Base-by-base conservation (phyloP, 257 asterid species). In the Fraxinus pennsylvanica region DNA sequence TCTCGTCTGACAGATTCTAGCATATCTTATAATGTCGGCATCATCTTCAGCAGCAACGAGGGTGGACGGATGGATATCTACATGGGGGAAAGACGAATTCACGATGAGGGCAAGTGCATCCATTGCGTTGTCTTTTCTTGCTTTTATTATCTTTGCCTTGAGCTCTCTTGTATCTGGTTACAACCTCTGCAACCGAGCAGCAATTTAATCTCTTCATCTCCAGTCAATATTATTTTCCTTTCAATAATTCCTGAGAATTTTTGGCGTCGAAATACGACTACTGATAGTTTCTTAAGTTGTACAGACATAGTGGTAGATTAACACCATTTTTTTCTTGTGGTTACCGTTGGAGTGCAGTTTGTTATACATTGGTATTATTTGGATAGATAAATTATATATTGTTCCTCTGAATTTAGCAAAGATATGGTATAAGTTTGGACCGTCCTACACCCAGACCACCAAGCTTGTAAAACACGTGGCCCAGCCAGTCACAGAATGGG, bases 11-110 rank as follows among this genome's bases (percentile, higher is more conserved):
- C 96, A 94, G 97, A 84, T 92, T 25, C 82, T 94, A 30, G 91
- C 98, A 2, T 94, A 94, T 85, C 93, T 94, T 71, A 79, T 94
- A 82, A 89, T 91, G 89, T 94, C 98, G 27, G 94, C 98, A 73
- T 94, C 97, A n/a, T 92, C 97, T 2, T 91, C 97, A 2, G 92
- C 98, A 7, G 97, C 98, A 1, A 90, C 97, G 1, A 85, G 97
- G 82, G 96, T 89, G 74, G 86, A 86, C 22, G 98, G 89, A 82
- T 92, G 98, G 98, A 85, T 84, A 50, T 84, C 93, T 1, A 92
- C 92, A 73, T 94, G 97, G 98, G 98, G 97, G 0, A 90, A 87
- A 69, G 98, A 94, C 66, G 80, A 89, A 79, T 94, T 94, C 79
- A 92, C 97, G 0, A 45, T 87, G 79, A 94, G 91, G 98, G 97